These are phyloP conservation scores for Tympanopsis confertula DNA, from an alignment of 2,329 filamentous ascomycete species.

Conservation along the genomic window DNA sequence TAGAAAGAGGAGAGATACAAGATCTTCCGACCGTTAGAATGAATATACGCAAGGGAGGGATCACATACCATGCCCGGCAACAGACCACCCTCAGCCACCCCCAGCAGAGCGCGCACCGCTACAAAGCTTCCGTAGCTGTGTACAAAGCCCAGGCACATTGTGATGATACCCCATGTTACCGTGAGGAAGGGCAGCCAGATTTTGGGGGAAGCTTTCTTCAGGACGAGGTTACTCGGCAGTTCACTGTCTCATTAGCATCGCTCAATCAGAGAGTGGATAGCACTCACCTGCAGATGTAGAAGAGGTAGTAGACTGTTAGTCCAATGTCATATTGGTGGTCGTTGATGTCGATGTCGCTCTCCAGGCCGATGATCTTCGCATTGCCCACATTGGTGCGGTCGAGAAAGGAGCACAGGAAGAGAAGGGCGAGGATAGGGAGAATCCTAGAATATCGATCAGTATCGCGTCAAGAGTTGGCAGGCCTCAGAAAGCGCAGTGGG, in stretches of 20 bases:
- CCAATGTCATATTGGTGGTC: slow-evolving; percentile 54
- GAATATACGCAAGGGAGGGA: slow-evolving; percentile 1
- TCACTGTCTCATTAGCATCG: slow-evolving; percentile 26
- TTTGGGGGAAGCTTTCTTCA: slow-evolving; percentile 47
- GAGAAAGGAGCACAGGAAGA: slow-evolving; percentile 54
- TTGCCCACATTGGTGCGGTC: slow-evolving; percentile 60
- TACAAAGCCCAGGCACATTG: slow-evolving; percentile 44
- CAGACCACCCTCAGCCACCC: slow-evolving; percentile 51
- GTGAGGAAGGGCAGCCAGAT: slow-evolving; percentile 49
- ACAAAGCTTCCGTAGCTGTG: slow-evolving; percentile 42
- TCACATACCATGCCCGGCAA: slow-evolving; percentile 50
- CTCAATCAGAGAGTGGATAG: background rate
- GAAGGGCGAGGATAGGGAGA: slow-evolving; percentile 47
- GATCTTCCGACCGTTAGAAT: slow-evolving; percentile 22
- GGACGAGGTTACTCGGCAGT: slow-evolving; percentile 49
- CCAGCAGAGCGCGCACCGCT: slow-evolving; percentile 47
- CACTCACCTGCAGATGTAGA: slow-evolving; percentile 44
- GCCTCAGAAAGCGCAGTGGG: background rate
- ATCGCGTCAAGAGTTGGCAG: slow-evolving; percentile 5
- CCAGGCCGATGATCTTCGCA: slow-evolving; percentile 52
- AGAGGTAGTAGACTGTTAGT: slow-evolving; percentile 52
- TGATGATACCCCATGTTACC: slow-evolving; percentile 43
- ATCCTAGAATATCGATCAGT: slow-evolving; percentile 26
- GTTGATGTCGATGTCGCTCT: slow-evolving; percentile 42
- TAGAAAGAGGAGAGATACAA: slow-evolving; percentile 56